phyloP scores from a whole-genome alignment of 192 early-diverging fungal genomes.

The Mortierella antarctica region DNA sequence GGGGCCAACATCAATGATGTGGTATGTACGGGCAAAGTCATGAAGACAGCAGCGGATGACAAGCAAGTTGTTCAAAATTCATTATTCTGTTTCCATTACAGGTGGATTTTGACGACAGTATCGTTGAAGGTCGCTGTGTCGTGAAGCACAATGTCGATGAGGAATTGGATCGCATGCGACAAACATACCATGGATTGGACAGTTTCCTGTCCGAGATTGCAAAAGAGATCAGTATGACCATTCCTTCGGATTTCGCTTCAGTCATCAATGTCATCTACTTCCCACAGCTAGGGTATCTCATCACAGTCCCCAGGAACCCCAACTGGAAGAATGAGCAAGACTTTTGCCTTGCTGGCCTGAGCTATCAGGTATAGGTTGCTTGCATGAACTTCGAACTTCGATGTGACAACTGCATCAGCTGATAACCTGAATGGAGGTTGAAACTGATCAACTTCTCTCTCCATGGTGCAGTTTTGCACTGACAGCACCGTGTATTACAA shows the following conservation, averaged over 20 bases:
- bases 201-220: conserved; percentile 72
- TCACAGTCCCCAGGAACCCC: conserved; percentile 70
- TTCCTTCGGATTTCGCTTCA: conserved; percentile 64
- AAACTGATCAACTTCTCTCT: not conserved
- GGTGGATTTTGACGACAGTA: conserved; percentile 82
- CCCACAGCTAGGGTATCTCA: conserved; percentile 82
- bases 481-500: conserved; percentile 77
- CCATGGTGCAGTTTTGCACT: conserved; percentile 72
- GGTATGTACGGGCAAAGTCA: conserved; percentile 31
- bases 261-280: conserved; percentile 81
- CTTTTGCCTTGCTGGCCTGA: conserved; percentile 61
- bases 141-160: conserved; percentile 66
- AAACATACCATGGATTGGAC: conserved; percentile 73
- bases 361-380: conserved; percentile 75
- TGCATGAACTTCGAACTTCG: too few relatives aligned
- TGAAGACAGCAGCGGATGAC: too few relatives aligned
- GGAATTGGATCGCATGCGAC: conserved; percentile 76
- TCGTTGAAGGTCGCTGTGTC: conserved; percentile 64
- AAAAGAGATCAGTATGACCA: conserved; percentile 61
- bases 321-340: conserved; percentile 59
- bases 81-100: conserved; percentile 13
- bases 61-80: not conserved
- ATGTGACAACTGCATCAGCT: not conserved
- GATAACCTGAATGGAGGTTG: not conserved
- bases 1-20: conserved; percentile 68